phyloP scores from a whole-genome alignment of 352 stramenopile genomes.

The Phytophthora brassicae region DNA sequence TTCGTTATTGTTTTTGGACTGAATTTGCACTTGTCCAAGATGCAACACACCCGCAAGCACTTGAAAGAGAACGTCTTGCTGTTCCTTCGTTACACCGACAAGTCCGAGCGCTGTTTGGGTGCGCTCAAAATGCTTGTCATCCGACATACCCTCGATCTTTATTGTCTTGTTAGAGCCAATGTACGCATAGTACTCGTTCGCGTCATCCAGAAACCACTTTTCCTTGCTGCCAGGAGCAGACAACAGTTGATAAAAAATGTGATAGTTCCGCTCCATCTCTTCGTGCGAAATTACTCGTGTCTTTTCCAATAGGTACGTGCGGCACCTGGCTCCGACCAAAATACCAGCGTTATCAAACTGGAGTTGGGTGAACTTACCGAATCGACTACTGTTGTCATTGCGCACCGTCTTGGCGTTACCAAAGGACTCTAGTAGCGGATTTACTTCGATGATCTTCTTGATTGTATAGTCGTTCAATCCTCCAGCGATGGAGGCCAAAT shows the following conservation, averaged over 20 bases:
- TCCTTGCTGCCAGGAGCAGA: slow-evolving; percentile 30
- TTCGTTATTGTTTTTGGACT: slow-evolving; percentile 76
- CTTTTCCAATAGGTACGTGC: slow-evolving; percentile 95
- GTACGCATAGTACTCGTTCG: slow-evolving; percentile 57
- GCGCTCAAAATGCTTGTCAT: slow-evolving; percentile 68
- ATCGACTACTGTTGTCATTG: slow-evolving; percentile 96
- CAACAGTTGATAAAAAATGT: slow-evolving; percentile 81
- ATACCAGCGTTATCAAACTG: slow-evolving; percentile 83
- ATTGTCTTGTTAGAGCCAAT: slow-evolving; percentile 55
- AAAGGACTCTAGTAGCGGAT: slow-evolving; percentile 84
- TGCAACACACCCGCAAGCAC: slow-evolving; percentile 93
- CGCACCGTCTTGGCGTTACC: slow-evolving; percentile 94
- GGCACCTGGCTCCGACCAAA: slow-evolving; percentile 73
- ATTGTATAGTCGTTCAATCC: slow-evolving; percentile 73
- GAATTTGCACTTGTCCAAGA: slow-evolving; percentile 95
- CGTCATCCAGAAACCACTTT: slow-evolving; percentile 55
- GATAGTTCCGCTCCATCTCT: slow-evolving; percentile 72
- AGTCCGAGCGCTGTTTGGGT: slow-evolving; percentile 65
- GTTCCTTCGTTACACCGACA: slow-evolving; percentile 60
- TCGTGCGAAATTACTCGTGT: slow-evolving; percentile 82
- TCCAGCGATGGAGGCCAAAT: slow-evolving; percentile 73
- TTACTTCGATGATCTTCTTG: slow-evolving; percentile 83
- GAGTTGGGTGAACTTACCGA: slow-evolving; percentile 97
- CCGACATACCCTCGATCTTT: slow-evolving; percentile 76
- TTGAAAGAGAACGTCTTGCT: slow-evolving; percentile 66